A percentile compares a stretch with the other conserved stretches of the same genome.
Evolutionary conservation across 441 rosid genomes (phyloP).

Genomic region (Erodium texanum): DNA sequence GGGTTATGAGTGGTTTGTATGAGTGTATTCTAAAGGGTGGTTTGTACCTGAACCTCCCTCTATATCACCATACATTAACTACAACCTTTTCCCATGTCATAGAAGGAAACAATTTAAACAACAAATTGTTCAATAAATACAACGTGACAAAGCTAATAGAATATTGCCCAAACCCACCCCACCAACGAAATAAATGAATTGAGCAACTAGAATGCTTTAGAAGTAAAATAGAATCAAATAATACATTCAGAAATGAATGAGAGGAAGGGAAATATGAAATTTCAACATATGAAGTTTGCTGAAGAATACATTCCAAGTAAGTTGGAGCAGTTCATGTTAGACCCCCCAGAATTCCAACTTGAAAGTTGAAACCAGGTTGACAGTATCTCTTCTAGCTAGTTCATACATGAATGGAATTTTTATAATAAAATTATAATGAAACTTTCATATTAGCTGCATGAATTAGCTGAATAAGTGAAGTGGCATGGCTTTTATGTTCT

Average conservation of each 20-base stretch:
- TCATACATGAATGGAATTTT: neutral
- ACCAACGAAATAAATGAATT: neutral
- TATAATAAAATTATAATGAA: neutral
- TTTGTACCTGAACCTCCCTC: too few relatives aligned
- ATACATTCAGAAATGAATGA: neutral
- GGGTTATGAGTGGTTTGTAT: too few relatives aligned
- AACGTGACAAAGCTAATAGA: neutral
- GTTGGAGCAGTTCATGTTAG: neutral
- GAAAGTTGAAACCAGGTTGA: neutral
- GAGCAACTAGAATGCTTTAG: neutral
- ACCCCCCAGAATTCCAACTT: neutral
- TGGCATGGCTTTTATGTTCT: neutral
- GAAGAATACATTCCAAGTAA: neutral
- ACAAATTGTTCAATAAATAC: neutral
- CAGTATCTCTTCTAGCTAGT: neutral
- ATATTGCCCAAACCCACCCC: neutral
- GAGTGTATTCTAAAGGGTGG: too few relatives aligned
- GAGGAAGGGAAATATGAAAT: neutral
- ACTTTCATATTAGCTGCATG: neutral
- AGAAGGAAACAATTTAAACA: neutral
- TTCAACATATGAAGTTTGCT: neutral
- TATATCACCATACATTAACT: neutral
- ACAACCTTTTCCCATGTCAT: neutral
- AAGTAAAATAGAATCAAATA: neutral
- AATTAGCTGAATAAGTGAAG: neutral